These are phyloP conservation scores for Mrakia gelida DNA, from an alignment of 768 basidiomycete genomes.

Conservation along the genomic window DNA sequence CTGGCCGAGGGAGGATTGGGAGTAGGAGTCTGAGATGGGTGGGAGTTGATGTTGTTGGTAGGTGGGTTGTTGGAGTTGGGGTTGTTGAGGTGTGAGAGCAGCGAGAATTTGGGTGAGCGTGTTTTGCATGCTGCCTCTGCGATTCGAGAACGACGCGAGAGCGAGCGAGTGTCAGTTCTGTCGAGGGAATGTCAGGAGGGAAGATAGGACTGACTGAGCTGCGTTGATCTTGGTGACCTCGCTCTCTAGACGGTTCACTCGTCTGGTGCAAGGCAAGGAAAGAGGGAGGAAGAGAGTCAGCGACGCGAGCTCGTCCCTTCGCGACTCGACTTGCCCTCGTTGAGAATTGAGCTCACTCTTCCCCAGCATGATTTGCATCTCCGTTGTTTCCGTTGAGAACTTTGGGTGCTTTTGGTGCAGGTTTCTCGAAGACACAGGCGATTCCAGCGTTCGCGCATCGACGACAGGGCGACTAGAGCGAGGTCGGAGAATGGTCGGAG, in stretches of 20 bases:
- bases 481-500: neutral
- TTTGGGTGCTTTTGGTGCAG: constrained; percentile 67
- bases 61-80: neutral
- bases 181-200: too few relatives aligned
- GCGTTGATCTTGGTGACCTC: constrained; percentile 5
- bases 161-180: neutral
- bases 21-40: neutral
- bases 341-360: constrained; percentile 20
- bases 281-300: constrained; percentile 69
- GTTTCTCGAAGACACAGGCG: constrained; percentile 82
- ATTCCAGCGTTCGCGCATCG: constrained; percentile 78
- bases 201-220: constrained; percentile 4
- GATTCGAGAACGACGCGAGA: neutral
- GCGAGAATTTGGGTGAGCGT: neutral
- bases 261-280: constrained; percentile 49
- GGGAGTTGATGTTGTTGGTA: neutral
- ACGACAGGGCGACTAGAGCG: constrained; percentile 71
- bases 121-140: constrained; percentile 10
- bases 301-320: constrained; percentile 59
- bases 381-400: constrained; percentile 56
- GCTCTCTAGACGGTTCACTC: constrained; percentile 19
- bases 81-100: constrained; percentile 2
- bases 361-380: constrained; percentile 55
- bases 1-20: neutral
- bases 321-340: neutral